A percentile compares a stretch with the other conserved stretches of the same genome.
These are phyloP conservation scores for Ophiocordyceps unilateralis DNA, from an alignment of 2,329 filamentous ascomycete species.

Conservation along the genomic window DNA sequence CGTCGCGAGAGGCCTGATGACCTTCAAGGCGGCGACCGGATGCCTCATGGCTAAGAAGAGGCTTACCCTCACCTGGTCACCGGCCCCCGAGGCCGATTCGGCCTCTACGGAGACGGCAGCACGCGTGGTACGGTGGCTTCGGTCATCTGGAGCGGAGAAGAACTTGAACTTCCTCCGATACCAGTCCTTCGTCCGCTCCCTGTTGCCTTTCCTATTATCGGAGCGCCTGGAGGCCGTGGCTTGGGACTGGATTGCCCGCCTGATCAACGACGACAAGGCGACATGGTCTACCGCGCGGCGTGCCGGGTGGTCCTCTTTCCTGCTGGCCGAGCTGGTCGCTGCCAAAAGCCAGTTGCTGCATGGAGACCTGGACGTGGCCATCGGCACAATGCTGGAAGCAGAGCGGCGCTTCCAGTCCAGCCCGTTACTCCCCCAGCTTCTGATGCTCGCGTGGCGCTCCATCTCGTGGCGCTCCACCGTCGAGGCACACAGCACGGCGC, in stretches of 20 bases:
- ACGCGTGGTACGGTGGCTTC: conserved; percentile 36
- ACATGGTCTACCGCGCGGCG: conserved; percentile 7
- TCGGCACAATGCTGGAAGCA: conserved; percentile 28
- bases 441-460: conserved; percentile 26
- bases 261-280: conserved; percentile 14
- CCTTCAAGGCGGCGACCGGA: conserved; percentile 30
- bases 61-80: conserved; percentile 13
- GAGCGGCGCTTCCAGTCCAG: conserved; percentile 22
- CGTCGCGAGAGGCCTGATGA: conserved; percentile 39
- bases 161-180: conserved; percentile 27
- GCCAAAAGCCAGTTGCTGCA: conserved; percentile 20
- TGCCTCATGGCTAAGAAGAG: conserved; percentile 31
- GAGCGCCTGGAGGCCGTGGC: conserved; percentile 32
- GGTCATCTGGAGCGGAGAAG: conserved; percentile 28
- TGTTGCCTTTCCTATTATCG: conserved; percentile 33
- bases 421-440: conserved; percentile 15
- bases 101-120: conserved; percentile 25
- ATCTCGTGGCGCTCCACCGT: conserved; percentile 37
- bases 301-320: conserved; percentile 11
- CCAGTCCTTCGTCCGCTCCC: conserved; percentile 16
- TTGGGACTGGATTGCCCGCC: conserved; percentile 34
- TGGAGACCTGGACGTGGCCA: conserved; percentile 31
- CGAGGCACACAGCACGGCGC: conserved; percentile 24
- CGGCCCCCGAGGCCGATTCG: conserved; percentile 12
- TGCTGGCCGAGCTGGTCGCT: conserved; percentile 24